Evolutionary conservation across 495 filamentous ascomycete species (phyloP), one percentile per base, ranked within the genome.

Genomic region (Parathielavia appendiculata): DNA sequence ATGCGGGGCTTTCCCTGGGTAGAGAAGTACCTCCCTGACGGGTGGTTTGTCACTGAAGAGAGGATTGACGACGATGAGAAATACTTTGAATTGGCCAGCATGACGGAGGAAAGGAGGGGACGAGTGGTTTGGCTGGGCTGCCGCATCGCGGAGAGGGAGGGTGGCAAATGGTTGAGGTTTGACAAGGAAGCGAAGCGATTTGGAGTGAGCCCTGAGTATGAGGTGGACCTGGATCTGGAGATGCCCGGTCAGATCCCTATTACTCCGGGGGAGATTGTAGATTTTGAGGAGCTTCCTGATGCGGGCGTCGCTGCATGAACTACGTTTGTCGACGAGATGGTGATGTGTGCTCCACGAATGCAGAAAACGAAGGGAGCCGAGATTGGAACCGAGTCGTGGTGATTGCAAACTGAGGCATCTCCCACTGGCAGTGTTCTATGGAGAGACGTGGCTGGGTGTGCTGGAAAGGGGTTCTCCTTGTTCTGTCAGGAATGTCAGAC

Each of bases 51-150:
- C 4, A 79, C 22, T 0, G 39, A 81, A 51, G 80, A 84, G 14
- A 80, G 80, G 59, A 79, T 86, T 7, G 90, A 91, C 53, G 88
- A 93, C 38, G 88, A 93, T 20, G 87, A 90, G 56, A 82, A 89
- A 20, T 79, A 82, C 38, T 76, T 88, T 19, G 92, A 96, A 64
- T 69, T 80, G 3, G 73, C 84, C 0, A 86, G 83, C 1, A 85
- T 87, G 73, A 75, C 73, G 12, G 76, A 82, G n/a, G 71, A 81
- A 26, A 74, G 92, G 20, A 83, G 80, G 58, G 83, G 89, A 51
- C 76, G 92, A n/a, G 84, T 90, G 44, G 68, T 93, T 1, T 92
- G 87, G 82, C 70, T 95, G 23, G 88, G 81, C 0, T 69, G 75
- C 40, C 73, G 75, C 23, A 79, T 92, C 56, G 81, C 87, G 1